Conservation (phyloP, 75 land plant genomes). For the Picea sitchensis region DNA sequence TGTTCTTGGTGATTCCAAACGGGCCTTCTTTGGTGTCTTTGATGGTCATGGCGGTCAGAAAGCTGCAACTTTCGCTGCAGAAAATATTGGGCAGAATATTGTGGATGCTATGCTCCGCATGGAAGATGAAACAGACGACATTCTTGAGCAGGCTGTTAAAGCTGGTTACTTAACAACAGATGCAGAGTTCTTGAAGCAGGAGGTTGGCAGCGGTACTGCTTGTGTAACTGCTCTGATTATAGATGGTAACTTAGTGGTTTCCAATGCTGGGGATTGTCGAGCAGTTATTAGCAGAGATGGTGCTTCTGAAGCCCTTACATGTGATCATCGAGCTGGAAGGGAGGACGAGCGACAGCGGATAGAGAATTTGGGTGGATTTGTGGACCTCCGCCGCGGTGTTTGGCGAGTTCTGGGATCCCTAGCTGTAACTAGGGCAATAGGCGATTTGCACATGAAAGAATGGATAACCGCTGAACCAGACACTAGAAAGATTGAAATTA, state of each 20-base stretch:
- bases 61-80: slow-evolving; percentile 39
- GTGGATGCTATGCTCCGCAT: slow-evolving; percentile 10
- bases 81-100: slow-evolving; percentile 45
- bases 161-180: slow-evolving; percentile 47
- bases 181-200: slow-evolving; percentile 41
- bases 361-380: slow-evolving; percentile 55
- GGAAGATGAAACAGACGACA: not conserved
- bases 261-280: slow-evolving; percentile 74
- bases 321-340: slow-evolving; percentile 40
- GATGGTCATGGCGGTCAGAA: slow-evolving; percentile 63
- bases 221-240: slow-evolving; percentile 52
- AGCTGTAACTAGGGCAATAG: slow-evolving; percentile 62
- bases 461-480: slow-evolving; percentile 69
- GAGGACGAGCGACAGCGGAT: slow-evolving; percentile 62
- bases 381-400: slow-evolving; percentile 35
- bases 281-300: slow-evolving; percentile 61
- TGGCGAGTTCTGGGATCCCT: slow-evolving; percentile 67
- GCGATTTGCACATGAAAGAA: slow-evolving; percentile 54
- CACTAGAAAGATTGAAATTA: slow-evolving; percentile 18
- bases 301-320: slow-evolving; percentile 41
- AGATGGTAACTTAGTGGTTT: slow-evolving; percentile 39
- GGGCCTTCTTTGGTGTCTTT: slow-evolving; percentile 58
- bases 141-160: slow-evolving; percentile 23
- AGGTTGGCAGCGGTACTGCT: slow-evolving; percentile 52
- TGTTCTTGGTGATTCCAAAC: slow-evolving; percentile 31